phyloP scores from a whole-genome alignment of 345 rosid species.

The Citrus glauca region DNA sequence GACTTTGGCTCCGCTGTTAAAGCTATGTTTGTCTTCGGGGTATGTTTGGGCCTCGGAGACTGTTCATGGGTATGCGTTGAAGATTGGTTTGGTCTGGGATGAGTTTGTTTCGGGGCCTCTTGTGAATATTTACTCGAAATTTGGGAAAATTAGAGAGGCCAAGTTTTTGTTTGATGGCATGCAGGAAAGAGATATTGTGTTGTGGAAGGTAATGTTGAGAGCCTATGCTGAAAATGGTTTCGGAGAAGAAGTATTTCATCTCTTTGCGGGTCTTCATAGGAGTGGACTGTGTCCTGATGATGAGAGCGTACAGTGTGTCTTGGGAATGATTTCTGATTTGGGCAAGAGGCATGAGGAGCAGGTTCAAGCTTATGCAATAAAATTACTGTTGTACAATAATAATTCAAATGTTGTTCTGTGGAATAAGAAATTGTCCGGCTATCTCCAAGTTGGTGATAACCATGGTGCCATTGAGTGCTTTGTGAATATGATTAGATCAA shows the following conservation, averaged over 20 bases:
- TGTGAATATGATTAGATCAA: slow-evolving; percentile 37
- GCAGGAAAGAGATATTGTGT: slow-evolving; percentile 43
- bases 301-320: slow-evolving; percentile 27
- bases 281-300: slow-evolving; percentile 43
- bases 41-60: slow-evolving; percentile 43
- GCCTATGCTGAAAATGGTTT: slow-evolving; percentile 39
- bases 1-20: slow-evolving; percentile 52
- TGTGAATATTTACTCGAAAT: slow-evolving; percentile 49
- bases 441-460: slow-evolving; percentile 30
- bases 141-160: slow-evolving; percentile 44
- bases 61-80: slow-evolving; percentile 54
- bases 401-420: slow-evolving; percentile 24
- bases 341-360: slow-evolving; percentile 28
- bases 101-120: slow-evolving; percentile 47
- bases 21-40: slow-evolving; percentile 47
- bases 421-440: slow-evolving; percentile 38
- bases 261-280: slow-evolving; percentile 33
- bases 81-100: slow-evolving; percentile 47
- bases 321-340: slow-evolving; percentile 22
- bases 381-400: slow-evolving; percentile 15
- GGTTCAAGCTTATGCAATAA: slow-evolving; percentile 30
- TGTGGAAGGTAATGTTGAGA: slow-evolving; percentile 61
- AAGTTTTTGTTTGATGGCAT: slow-evolving; percentile 41
- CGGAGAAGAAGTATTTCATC: slow-evolving; percentile 27
- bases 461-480: slow-evolving; percentile 38